Evolutionary conservation across 2,329 filamentous ascomycete species (phyloP).

Genomic region (Penicillium sp.): DNA sequence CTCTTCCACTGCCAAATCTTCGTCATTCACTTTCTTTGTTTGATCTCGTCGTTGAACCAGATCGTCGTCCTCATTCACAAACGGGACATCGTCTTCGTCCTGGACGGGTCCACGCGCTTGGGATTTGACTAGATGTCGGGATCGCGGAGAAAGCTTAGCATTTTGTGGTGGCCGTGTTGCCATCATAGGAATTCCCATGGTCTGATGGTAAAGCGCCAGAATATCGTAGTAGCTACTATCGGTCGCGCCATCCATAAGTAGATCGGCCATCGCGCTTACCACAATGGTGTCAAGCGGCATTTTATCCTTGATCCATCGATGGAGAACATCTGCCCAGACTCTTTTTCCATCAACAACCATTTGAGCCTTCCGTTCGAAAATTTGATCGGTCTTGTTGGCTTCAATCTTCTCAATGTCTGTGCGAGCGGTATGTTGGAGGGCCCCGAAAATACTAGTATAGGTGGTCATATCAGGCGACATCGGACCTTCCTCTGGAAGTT

Average conservation of each 20-base stretch:
- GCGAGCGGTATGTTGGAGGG: conserved; percentile 52
- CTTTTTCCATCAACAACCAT: conserved; percentile 61
- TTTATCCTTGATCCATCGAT: conserved; percentile 66
- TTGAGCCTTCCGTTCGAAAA: conserved; percentile 24
- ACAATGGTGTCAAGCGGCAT: conserved; percentile 71
- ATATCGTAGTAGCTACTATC: conserved; percentile 64
- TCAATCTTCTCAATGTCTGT: conserved; percentile 26
- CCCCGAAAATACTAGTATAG: conserved; percentile 77
- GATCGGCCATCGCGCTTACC: conserved; percentile 71
- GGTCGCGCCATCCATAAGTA: conserved; percentile 61
- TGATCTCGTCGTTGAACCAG: conserved; percentile 16
- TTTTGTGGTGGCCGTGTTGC: conserved; percentile 21
- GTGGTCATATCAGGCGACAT: conserved; percentile 64
- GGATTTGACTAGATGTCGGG: too few relatives aligned
- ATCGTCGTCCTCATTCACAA: conserved; percentile 25
- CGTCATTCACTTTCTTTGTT: conserved; percentile 11
- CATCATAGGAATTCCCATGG: conserved; percentile 62
- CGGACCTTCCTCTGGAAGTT: conserved; percentile 59
- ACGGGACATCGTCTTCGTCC: conserved; percentile 23
- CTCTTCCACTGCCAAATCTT: conserved; percentile 12
- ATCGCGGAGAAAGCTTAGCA: conserved; percentile 1
- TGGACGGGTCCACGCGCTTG: conserved; percentile 1
- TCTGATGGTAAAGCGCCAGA: conserved; percentile 70
- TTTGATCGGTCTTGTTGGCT: conserved; percentile 26
- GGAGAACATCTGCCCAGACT: conserved; percentile 74